Evolutionary conservation across 2,329 filamentous ascomycete genomes (phyloP).

Genomic region (Epichloe festucae): DNA sequence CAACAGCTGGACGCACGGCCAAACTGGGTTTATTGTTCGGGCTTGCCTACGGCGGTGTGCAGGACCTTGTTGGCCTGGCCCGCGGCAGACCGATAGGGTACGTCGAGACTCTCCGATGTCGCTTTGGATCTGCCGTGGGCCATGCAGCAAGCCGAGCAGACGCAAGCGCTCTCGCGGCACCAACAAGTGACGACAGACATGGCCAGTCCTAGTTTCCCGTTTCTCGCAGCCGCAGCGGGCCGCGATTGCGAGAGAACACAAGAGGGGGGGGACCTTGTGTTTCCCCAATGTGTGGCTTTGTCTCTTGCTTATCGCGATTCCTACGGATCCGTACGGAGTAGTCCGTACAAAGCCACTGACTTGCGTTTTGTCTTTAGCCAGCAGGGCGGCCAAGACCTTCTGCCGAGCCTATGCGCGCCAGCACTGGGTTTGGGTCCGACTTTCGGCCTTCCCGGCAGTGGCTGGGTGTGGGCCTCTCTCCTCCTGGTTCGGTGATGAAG

Average conservation of each 20-base stretch:
- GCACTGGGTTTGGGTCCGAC: not conserved
- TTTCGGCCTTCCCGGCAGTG: constrained; percentile 3
- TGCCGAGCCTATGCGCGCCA: constrained; percentile 4
- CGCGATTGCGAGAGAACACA: not conserved
- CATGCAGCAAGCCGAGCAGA: constrained; percentile 9
- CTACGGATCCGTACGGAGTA: too few relatives aligned
- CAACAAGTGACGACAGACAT: not conserved
- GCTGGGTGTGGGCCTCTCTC: not conserved
- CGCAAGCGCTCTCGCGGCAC: constrained; percentile 3
- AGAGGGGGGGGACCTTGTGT: too few relatives aligned
- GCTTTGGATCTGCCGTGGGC: constrained; percentile 15
- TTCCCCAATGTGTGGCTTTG: not conserved
- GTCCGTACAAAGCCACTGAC: not conserved
- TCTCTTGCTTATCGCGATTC: not conserved
- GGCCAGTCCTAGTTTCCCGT: not conserved
- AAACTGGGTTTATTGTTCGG: constrained; percentile 70
- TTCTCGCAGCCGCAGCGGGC: constrained; percentile 1
- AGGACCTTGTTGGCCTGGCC: constrained; percentile 58
- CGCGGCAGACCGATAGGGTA: constrained; percentile 65
- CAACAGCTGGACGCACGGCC: constrained; percentile 64
- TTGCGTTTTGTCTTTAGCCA: not conserved
- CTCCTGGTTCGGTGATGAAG: not conserved
- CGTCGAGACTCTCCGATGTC: constrained; percentile 50
- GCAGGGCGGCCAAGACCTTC: not conserved
- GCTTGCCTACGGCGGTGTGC: constrained; percentile 63